A percentile compares a stretch with the other conserved stretches of the same genome.
These are phyloP conservation scores for Rhizomucor miehei DNA, from an alignment of 371 early-diverging fungal species.

Conservation along the genomic window DNA sequence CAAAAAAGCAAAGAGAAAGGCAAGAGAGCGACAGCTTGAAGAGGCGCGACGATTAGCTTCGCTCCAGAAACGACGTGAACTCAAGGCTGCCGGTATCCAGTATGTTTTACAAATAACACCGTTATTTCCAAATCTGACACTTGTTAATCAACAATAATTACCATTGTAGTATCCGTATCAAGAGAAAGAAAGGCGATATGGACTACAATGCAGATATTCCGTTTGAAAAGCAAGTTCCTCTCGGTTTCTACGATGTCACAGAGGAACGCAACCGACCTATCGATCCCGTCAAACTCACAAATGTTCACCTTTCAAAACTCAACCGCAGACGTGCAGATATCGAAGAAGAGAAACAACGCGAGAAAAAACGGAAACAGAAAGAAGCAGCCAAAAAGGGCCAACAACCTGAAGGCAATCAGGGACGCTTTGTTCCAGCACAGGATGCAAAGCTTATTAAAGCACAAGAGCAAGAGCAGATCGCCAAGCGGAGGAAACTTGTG, in stretches of 20 bases:
- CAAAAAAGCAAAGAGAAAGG: conserved; percentile 98
- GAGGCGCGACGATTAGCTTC: conserved; percentile 90
- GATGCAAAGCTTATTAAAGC: conserved; percentile 57
- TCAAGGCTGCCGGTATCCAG: conserved; percentile 96
- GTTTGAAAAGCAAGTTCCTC: conserved; percentile 82
- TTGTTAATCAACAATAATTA: too few species aligned
- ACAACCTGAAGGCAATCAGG: conserved; percentile 43
- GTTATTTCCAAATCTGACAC: neutral
- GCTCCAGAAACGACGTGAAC: conserved; percentile 92
- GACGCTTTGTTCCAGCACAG: conserved; percentile 54
- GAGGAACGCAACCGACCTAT: conserved; percentile 72
- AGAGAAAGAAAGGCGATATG: conserved; percentile 74
- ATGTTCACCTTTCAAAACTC: conserved; percentile 70
- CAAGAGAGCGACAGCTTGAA: conserved; percentile 94
- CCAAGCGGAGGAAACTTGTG: conserved; percentile 74
- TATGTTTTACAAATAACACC: conserved; percentile 15
- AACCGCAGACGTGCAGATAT: conserved; percentile 76
- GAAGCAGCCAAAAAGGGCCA: conserved; percentile 41
- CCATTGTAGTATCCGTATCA: conserved; percentile 41
- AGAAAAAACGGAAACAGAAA: conserved; percentile 70
- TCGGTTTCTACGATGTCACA: conserved; percentile 90
- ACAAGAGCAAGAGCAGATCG: conserved; percentile 69
- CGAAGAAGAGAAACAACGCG: conserved; percentile 65
- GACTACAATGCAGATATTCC: conserved; percentile 97
- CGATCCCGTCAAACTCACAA: conserved; percentile 59